Conservation (phyloP, 768 basidiomycete species). For the Saitozyma podzolica region DNA sequence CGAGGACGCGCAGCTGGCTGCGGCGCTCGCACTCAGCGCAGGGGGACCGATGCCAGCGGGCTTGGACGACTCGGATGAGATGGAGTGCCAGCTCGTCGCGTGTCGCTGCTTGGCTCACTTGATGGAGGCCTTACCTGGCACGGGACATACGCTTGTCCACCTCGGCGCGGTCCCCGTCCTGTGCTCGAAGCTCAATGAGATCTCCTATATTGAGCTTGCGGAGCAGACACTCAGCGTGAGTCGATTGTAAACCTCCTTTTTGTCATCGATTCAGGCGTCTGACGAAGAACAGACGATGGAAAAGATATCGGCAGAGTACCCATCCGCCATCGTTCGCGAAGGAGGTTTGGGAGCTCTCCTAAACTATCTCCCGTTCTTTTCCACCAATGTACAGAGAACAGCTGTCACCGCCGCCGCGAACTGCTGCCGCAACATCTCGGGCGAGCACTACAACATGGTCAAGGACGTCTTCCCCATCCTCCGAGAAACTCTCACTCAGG, state of each 20-base stretch:
- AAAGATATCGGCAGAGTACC: slow-evolving; percentile 97
- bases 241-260: slow-evolving; percentile 22
- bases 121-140: slow-evolving; percentile 97
- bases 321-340: slow-evolving; percentile 91
- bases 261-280: slow-evolving; percentile 11
- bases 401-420: slow-evolving; percentile 95
- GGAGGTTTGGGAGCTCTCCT: slow-evolving; percentile 89
- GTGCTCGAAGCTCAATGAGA: slow-evolving; percentile 95
- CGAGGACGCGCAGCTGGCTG: slow-evolving; percentile 84
- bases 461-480: slow-evolving; percentile 81
- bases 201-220: slow-evolving; percentile 95
- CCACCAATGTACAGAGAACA: slow-evolving; percentile 93
- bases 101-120: slow-evolving; percentile 96
- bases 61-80: slow-evolving; percentile 52
- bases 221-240: slow-evolving; percentile 96
- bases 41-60: slow-evolving; percentile 56
- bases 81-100: slow-evolving; percentile 90
- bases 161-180: slow-evolving; percentile 97
- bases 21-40: slow-evolving; percentile 76
- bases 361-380: slow-evolving; percentile 97
- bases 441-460: slow-evolving; percentile 87
- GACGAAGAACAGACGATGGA: slow-evolving; percentile 66
- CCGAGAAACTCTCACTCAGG: slow-evolving; percentile 83
- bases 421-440: slow-evolving; percentile 87
- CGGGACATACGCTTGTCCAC: slow-evolving; percentile 95